Evolutionary conservation across 2,329 filamentous ascomycete species (phyloP), one percentile per base, ranked within the genome.

Genomic region (Alternaria arborescens): DNA sequence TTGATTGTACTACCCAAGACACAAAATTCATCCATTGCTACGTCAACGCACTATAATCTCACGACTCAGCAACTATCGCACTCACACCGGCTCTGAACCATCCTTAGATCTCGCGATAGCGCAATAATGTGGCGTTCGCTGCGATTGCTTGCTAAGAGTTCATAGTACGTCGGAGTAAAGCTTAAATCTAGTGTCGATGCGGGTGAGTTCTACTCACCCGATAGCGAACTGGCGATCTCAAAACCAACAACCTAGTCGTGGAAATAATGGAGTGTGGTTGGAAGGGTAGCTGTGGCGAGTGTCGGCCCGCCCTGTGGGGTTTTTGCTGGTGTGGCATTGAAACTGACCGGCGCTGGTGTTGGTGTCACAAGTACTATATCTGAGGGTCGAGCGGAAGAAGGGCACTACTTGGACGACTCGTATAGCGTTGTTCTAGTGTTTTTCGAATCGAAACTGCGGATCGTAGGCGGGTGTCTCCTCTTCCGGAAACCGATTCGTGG

Each of bases 361-460:
- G 46, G 46, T 20, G 18, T n/a, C 22, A 30, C 30, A 48, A 48
- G 46, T 24, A 30, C 28, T 22, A 16, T 36, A 16, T 36, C 30
- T 16, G 30, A 12, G 18, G 28, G 44, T n/a, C 11, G 20, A 14
- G 38, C 38, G 38, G 38, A 48, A 32, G 18, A 32, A 48, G 30
- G 30, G 30, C 32, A 2, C 30, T 36, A 34, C 18, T 36, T 48
- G 10, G 18, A 36, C 30, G 22, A 48, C 28, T 34, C 20, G 46
- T 36, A 18, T 48, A 48, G 46, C 18, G 46, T 14, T n/a, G 46
- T 36, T 48, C 12, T 36, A 48, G 46, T 48, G 30, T 48, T 38
- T 22, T 48, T 36, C 20, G 46, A 48, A 22, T 34, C 18, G 30
- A 48, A 34, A 20, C 14, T 20, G 30, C 7, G 32, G 30, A 48